Base-by-base conservation (phyloP, 148 eudicot species). In the Amaranthus hypochondriacus region DNA sequence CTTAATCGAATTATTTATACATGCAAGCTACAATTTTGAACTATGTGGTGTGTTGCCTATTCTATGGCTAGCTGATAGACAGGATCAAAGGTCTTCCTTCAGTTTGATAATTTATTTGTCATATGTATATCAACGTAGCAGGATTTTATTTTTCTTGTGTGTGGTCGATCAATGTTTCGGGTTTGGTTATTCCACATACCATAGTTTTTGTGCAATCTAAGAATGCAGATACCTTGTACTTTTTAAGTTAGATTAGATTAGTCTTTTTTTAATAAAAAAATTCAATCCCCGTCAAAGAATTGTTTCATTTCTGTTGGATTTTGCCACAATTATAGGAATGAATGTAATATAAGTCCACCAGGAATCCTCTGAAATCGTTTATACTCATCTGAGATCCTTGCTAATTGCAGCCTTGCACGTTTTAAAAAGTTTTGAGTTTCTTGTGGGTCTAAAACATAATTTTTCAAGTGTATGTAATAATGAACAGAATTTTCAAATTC, bases 21-120 rank as follows among this genome's bases (percentile, higher is more conserved):
- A 47, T 55, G 47, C 57, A 56, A 56, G 76, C 44, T 42, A 54
- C 14, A 5, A 6, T 60, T n/a, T 5, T 59, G 66, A 28, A 12
- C 28, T 39, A 50, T 53, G 54, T 43, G 62, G 79, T 48, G 65
- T 52, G 59, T 66, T 49, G 50, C 68, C 39, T 69, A 73, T 62
- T 74, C 53, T 74, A 62, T 56, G 59, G 64, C 42, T 74, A 55
- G 73, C 48, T 57, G 68, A 46, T 66, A 12, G 49, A 48, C 75
- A 75, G 49, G 62, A 50, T 75, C 59, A 39, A 58, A 6, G 63
- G 47, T 42, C 13, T 72, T 52, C 9, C 15, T 50, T 62, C 6
- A 3, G 70, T 46, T 4, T 0, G 0, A 18, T 9, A 9, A 56
- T 43, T 49, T 7, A 65, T 67, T 50, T 44, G 3, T 61, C 54